These are phyloP conservation scores for Peniophora sp. DNA, from an alignment of 1,284 basidiomycete species.

Conservation along the genomic window DNA sequence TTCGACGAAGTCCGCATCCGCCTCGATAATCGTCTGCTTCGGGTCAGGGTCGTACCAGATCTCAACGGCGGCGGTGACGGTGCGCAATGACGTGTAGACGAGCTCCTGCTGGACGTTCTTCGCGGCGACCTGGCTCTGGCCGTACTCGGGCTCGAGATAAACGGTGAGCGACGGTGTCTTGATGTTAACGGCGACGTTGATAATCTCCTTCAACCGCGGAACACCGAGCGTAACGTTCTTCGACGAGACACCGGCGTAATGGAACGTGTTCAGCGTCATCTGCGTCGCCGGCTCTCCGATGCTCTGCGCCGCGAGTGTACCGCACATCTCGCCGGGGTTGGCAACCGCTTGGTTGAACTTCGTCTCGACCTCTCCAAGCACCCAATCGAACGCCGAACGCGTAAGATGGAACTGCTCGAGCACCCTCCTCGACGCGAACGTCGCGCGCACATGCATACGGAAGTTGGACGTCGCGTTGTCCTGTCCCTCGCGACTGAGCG, in stretches of 20 bases:
- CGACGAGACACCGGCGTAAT: constrained; percentile 96
- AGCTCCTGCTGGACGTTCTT: constrained; percentile 91
- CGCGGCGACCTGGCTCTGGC: constrained; percentile 54
- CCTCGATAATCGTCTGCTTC: constrained; percentile 89
- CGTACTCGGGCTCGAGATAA: constrained; percentile 74
- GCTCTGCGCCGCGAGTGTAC: constrained; percentile 94
- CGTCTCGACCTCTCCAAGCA: constrained; percentile 91
- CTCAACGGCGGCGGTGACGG: constrained; percentile 92
- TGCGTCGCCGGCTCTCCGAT: constrained; percentile 99
- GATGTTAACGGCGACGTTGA: constrained; percentile 98
- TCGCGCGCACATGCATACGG: constrained; percentile 88
- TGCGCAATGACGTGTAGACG: constrained; percentile 90
- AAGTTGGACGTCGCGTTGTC: constrained; percentile 89
- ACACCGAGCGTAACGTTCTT: constrained; percentile 99
- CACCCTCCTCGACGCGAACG: constrained; percentile 78
- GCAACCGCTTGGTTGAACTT: constrained; percentile 91
- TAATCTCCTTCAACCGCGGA: constrained; percentile 96
- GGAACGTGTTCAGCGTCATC: constrained; percentile 98
- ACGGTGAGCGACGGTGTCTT: constrained; percentile 95
- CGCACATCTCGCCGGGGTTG: constrained; percentile 98
- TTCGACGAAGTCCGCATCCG: constrained; percentile 94
- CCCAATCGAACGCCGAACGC: constrained; percentile 94
- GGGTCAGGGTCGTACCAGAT: constrained; percentile 99
- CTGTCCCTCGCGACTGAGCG: constrained; percentile 71
- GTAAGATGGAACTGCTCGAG: constrained; percentile 84